These are phyloP conservation scores for Ailanthus altissimus DNA, from an alignment of 345 rosid genomes.

Conservation along the genomic window DNA sequence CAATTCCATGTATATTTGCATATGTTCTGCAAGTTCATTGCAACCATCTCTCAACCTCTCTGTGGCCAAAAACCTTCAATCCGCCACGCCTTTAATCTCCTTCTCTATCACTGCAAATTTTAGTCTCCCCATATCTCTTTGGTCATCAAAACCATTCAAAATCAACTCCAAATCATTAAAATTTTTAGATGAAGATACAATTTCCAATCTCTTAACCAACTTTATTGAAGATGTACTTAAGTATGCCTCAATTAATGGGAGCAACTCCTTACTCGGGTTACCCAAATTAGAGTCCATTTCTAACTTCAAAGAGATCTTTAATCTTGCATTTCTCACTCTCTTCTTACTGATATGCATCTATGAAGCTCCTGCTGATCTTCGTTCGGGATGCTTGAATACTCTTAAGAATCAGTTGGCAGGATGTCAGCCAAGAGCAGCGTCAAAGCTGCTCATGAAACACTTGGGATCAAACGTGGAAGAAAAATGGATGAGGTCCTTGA, in stretches of 20 bases:
- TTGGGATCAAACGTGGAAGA: conserved; percentile 81
- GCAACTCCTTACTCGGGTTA: conserved; percentile 37
- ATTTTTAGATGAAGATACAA: conserved; percentile 37
- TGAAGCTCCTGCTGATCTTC: conserved; percentile 68
- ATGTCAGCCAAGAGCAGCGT: conserved; percentile 47
- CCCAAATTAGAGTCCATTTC: conserved; percentile 42
- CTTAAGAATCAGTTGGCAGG: conserved; percentile 53
- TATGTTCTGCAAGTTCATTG: conserved; percentile 54
- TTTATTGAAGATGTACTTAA: conserved; percentile 60
- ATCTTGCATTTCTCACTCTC: conserved; percentile 66
- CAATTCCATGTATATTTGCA: conserved; percentile 49
- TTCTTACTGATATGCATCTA: conserved; percentile 67
- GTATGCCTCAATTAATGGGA: conserved; percentile 47
- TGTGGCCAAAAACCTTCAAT: conserved; percentile 36
- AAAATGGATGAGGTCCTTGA: conserved; percentile 82
- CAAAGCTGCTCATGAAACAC: conserved; percentile 62
- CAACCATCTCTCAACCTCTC: conserved; percentile 62
- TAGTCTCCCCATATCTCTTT: conserved; percentile 54
- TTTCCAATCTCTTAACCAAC: conserved; percentile 48
- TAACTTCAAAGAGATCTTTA: conserved; percentile 55
- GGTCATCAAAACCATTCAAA: conserved; percentile 61
- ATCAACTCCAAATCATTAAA: conserved; percentile 39
- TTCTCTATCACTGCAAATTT: conserved; percentile 57
- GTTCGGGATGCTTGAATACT: conserved; percentile 52
- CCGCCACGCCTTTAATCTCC: conserved; percentile 30